Evolutionary conservation across 106 monocot genomes (phyloP), one percentile per base, ranked within the genome.

Genomic region (Dioscorea dumetorum): DNA sequence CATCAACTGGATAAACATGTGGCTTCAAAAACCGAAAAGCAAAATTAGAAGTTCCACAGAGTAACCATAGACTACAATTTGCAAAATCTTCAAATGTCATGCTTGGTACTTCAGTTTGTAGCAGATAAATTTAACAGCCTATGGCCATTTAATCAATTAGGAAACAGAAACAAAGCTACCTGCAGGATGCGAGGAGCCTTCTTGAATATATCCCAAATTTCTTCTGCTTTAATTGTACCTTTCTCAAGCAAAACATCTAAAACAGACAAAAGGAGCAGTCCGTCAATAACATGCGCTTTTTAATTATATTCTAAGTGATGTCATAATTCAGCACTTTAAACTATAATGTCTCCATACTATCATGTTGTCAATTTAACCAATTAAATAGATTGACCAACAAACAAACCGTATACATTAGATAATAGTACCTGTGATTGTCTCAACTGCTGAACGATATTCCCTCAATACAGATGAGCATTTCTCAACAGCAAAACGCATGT

Each of bases 401-500:
- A 41, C 41, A 41, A 41, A 41, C 48, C 24, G 9, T 14, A 3
- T 12, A 11, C 17, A 2, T 24, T 51, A 57, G 51, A 19, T 19
- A 51, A 31, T 35, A 49, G 12, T 57, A 82, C 91, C 85, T 78
- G 87, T 80, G 33, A 92, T 85, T 15, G 85, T 92, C 64, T 92
- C 92, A 48, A 92, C 88, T 51, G 92, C 87, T 62, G 85, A 88
- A 74, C 63, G 82, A 73, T 83, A 88, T 63, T 92, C 88, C 32
- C 80, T 76, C 71, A 92, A 61, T 7, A 88, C 76, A 63, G 85
- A 80, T 68, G 69, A 73, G 64, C 92, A 92, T 66, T 88, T 85
- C 67, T 88, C 88, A 41, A 85, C 70, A 49, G 88, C 80, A 83
- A 88, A 92, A 34, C 87, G 87, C 82, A 92, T 85, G 67, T 92